phyloP scores from a whole-genome alignment of 2,329 filamentous ascomycete species.

The Penicillium concentricum region DNA sequence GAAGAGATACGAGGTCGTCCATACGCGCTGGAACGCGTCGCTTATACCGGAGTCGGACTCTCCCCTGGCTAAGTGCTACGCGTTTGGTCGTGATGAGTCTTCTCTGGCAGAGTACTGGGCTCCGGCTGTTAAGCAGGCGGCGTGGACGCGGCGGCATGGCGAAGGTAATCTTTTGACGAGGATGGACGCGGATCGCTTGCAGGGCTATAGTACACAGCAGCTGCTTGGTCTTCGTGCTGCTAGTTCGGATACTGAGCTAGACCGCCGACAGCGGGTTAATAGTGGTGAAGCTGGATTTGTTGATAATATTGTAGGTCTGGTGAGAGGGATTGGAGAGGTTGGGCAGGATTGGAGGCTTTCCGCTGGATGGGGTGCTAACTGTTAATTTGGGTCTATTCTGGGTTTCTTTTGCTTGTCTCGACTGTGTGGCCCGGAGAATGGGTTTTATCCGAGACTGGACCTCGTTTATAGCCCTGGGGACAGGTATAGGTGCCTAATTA shows the following conservation, averaged over 20 bases:
- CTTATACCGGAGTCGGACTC: slow-evolving; percentile 11
- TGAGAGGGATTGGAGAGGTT: slow-evolving; percentile 25
- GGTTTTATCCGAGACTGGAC: neutral
- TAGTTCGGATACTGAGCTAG: slow-evolving; percentile 20
- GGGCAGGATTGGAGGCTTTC: slow-evolving; percentile 24
- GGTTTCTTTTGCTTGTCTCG: neutral
- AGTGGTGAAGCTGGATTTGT: slow-evolving; percentile 26
- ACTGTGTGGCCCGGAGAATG: neutral
- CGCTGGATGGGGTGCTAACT: slow-evolving; percentile 27
- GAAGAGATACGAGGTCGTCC: slow-evolving; percentile 36
- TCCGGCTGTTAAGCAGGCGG: slow-evolving; percentile 38
- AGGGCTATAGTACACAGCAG: slow-evolving; percentile 16
- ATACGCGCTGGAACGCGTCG: slow-evolving; percentile 32
- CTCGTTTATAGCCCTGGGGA: neutral
- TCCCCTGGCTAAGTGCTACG: slow-evolving; percentile 21
- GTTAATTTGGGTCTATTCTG: neutral
- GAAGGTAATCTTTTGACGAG: slow-evolving; percentile 16
- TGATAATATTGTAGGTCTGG: slow-evolving; percentile 27
- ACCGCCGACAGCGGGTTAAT: slow-evolving; percentile 22
- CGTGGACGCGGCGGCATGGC: slow-evolving; percentile 28
- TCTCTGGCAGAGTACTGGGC: slow-evolving; percentile 33
- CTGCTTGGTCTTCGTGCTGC: slow-evolving; percentile 8
- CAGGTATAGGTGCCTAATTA: neutral
- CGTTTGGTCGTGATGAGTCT: slow-evolving; percentile 27
- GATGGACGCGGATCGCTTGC: slow-evolving; percentile 22